Evolutionary conservation across 139 green algal genomes (phyloP).

Genomic region (Spirogloea muscicola): DNA sequence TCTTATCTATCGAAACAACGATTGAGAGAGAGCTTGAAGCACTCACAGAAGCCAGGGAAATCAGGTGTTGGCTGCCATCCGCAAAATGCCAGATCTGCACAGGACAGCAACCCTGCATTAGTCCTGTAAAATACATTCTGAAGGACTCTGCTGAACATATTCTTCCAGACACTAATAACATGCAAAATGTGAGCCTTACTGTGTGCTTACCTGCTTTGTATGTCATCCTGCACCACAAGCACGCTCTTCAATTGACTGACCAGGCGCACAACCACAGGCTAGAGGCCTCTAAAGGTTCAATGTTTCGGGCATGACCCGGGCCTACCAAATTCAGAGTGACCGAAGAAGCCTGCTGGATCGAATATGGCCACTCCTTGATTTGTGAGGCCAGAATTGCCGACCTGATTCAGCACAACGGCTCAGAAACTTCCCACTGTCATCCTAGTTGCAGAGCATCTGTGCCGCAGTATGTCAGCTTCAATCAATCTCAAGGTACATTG

Average conservation of each 20-base stretch:
- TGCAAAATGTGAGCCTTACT: no score
- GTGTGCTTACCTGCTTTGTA: no score
- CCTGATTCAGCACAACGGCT: slow-evolving; percentile 8
- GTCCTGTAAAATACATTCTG: no score
- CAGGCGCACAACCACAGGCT: no score
- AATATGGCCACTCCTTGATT: slow-evolving; percentile 38
- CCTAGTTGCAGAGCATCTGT: neutral
- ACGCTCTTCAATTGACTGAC: no score
- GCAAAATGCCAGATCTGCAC: slow-evolving; percentile 37
- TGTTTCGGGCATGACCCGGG: no score
- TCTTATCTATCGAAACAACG: neutral
- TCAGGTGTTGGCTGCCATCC: slow-evolving; percentile 21
- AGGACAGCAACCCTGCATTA: neutral
- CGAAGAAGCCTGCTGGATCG: slow-evolving; percentile 32
- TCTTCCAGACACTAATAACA: no score
- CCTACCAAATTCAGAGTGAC: slow-evolving; percentile 49
- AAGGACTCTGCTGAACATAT: no score
- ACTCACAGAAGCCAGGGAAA: slow-evolving; percentile 45
- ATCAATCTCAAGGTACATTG: neutral
- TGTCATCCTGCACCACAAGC: no score
- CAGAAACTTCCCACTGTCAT: neutral
- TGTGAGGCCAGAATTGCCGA: slow-evolving; percentile 30
- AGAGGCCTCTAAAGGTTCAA: no score
- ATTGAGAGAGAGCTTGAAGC: neutral
- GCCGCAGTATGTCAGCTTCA: neutral